Conservation (phyloP, 2,329 filamentous ascomycete genomes). For the Cladophialophora immunda region DNA sequence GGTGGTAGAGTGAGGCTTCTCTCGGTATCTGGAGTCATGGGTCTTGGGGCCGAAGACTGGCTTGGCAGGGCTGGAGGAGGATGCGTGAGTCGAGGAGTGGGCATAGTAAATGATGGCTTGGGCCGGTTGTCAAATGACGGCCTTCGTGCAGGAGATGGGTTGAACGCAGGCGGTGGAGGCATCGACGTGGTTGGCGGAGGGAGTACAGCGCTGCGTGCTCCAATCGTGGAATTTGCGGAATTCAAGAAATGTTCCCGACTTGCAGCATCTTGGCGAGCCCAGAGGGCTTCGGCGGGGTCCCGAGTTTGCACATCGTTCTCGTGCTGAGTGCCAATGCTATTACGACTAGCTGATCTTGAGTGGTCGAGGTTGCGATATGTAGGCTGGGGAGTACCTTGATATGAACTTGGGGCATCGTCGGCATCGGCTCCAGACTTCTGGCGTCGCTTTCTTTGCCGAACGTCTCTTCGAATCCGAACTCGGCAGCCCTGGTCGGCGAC, state of each 20-base stretch:
- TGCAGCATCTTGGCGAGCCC: constrained; percentile 18
- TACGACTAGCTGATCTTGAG: constrained; percentile 36
- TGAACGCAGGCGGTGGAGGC: constrained; percentile 32
- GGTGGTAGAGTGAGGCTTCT: constrained; percentile 22
- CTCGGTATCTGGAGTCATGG: constrained; percentile 16
- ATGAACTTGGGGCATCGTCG: constrained; percentile 34
- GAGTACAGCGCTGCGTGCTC: constrained; percentile 22
- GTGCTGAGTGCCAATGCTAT: constrained; percentile 35
- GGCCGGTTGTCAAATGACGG: constrained; percentile 13
- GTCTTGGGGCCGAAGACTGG: constrained; percentile 6
- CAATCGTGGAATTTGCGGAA: background rate
- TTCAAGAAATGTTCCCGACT: background rate
- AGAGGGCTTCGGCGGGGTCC: constrained; percentile 6
- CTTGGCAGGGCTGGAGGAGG: constrained; percentile 2
- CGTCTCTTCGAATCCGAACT: constrained; percentile 92
- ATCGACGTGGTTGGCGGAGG: constrained; percentile 27
- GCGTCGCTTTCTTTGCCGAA: constrained; percentile 82
- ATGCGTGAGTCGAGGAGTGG: constrained; percentile 11
- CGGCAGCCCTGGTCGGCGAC: constrained; percentile 97
- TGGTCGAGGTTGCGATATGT: constrained; percentile 27
- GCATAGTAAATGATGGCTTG: constrained; percentile 10
- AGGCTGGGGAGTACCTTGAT: constrained; percentile 30
- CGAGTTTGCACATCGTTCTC: constrained; percentile 7
- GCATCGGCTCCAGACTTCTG: constrained; percentile 30
- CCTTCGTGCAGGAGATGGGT: constrained; percentile 3